Evolutionary conservation across 1,284 basidiomycete species (phyloP).

Genomic region (Schizopora paradoxa): DNA sequence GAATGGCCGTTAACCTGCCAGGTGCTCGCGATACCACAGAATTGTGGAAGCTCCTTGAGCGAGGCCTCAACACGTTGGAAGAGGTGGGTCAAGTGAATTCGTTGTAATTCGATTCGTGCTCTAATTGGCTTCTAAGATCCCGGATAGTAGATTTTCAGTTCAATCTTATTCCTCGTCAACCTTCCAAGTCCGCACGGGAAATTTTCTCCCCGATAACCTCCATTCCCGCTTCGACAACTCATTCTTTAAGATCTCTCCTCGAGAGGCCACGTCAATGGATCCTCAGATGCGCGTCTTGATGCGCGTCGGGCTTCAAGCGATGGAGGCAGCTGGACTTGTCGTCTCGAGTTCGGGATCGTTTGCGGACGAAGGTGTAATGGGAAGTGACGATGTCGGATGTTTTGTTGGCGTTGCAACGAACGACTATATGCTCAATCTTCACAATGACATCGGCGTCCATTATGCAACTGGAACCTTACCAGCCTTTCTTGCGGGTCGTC

Average conservation of each 20-base stretch:
- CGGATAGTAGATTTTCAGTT: slow-evolving; percentile 49
- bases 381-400: slow-evolving; percentile 39
- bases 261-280: slow-evolving; percentile 69
- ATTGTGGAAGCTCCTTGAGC: slow-evolving; percentile 55
- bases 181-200: slow-evolving; percentile 52
- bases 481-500: slow-evolving; percentile 64
- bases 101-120: slow-evolving; percentile 2
- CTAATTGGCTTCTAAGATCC: slow-evolving; percentile 40
- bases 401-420: slow-evolving; percentile 64
- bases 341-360: slow-evolving; percentile 49
- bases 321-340: slow-evolving; percentile 66
- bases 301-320: slow-evolving; percentile 58
- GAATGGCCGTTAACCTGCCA: slow-evolving; percentile 64
- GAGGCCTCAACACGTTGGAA: slow-evolving; percentile 51
- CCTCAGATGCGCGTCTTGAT: slow-evolving; percentile 67
- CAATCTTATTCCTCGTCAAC: slow-evolving; percentile 31
- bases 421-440: slow-evolving; percentile 63
- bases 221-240: slow-evolving; percentile 52
- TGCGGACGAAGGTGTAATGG: slow-evolving; percentile 20
- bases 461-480: slow-evolving; percentile 65
- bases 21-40: slow-evolving; percentile 42
- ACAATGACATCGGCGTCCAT: slow-evolving; percentile 58
- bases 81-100: slow-evolving; percentile 37
- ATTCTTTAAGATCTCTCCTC: slow-evolving; percentile 68
- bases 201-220: slow-evolving; percentile 53